A percentile compares a stretch with the other conserved stretches of the same genome.
phyloP scores from a whole-genome alignment of 192 early-diverging fungal species.

The Backusella sp. region DNA sequence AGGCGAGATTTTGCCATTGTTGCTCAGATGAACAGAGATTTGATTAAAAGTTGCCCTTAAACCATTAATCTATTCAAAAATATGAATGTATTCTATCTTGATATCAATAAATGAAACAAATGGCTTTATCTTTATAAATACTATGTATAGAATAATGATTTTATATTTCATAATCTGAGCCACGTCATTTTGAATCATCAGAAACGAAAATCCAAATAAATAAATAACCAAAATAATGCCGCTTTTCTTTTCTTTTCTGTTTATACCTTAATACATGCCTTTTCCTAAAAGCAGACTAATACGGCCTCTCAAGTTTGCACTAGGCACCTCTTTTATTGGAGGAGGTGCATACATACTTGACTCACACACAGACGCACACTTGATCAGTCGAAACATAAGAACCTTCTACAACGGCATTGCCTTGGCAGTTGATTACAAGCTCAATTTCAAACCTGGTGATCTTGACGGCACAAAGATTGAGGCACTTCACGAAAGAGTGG shows the following conservation, averaged over 20 bases:
- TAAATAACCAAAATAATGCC: neutral
- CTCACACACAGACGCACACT: conserved; percentile 44
- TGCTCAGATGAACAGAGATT: too few species aligned
- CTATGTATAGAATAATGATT: too few species aligned
- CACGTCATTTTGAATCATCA: too few species aligned
- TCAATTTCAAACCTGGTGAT: conserved; percentile 72
- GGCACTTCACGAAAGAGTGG: conserved; percentile 70
- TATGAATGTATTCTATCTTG: too few species aligned
- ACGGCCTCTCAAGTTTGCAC: neutral
- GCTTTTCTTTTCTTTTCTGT: neutral
- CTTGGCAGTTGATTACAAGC: conserved; percentile 73
- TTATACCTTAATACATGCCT: neutral
- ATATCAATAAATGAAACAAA: too few species aligned
- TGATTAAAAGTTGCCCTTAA: too few species aligned
- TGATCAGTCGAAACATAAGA: conserved; percentile 45
- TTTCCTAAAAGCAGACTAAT: neutral
- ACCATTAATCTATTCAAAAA: too few species aligned
- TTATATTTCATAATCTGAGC: too few species aligned
- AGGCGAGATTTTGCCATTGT: too few species aligned
- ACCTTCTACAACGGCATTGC: conserved; percentile 50
- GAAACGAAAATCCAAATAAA: too few species aligned
- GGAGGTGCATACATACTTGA: conserved; percentile 44
- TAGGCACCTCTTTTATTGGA: neutral
- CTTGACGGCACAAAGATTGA: conserved; percentile 48
- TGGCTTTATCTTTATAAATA: too few species aligned